A percentile compares a stretch with the other conserved stretches of the same genome.
Evolutionary conservation across 805 yeast genomes (phyloP).

Genomic region (Wilhelminamyces savonicus): DNA sequence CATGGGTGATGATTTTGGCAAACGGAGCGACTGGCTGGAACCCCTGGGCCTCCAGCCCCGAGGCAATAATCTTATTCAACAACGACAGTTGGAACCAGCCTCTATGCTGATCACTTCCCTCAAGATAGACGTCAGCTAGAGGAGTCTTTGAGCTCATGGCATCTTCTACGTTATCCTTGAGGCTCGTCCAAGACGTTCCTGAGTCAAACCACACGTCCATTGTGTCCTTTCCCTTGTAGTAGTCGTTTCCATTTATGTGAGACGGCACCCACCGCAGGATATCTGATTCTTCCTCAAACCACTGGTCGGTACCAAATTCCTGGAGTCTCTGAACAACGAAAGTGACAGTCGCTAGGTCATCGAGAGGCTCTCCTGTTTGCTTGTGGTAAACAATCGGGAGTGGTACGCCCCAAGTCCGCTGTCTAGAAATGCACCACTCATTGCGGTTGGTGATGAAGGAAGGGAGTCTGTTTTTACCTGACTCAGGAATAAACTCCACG

Average conservation of each 20-base stretch:
- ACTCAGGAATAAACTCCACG: slow-evolving; percentile 69
- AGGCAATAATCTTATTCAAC: slow-evolving; percentile 59
- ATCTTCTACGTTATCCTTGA: slow-evolving; percentile 38
- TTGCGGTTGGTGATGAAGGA: slow-evolving; percentile 72
- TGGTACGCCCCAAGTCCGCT: slow-evolving; percentile 97
- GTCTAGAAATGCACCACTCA: slow-evolving; percentile 98
- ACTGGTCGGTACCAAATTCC: slow-evolving; percentile 61
- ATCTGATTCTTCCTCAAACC: slow-evolving; percentile 61
- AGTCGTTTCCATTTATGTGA: slow-evolving; percentile 32
- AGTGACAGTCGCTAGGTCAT: slow-evolving; percentile 48
- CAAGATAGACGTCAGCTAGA: slow-evolving; percentile 75
- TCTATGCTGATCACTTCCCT: slow-evolving; percentile 97
- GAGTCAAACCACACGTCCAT: slow-evolving; percentile 99
- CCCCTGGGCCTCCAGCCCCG: slow-evolving; percentile 35
- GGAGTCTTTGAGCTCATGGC: slow-evolving; percentile 17
- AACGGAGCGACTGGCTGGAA: slow-evolving; percentile 50
- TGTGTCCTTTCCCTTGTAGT: slow-evolving; percentile 73
- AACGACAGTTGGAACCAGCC: slow-evolving; percentile 98
- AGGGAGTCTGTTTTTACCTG: slow-evolving; percentile 63
- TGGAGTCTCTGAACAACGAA: slow-evolving; percentile 51
- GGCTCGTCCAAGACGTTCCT: slow-evolving; percentile 83
- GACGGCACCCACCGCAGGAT: slow-evolving; percentile 70
- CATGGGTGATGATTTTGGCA: slow-evolving; percentile 78
- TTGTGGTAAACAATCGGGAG: slow-evolving; percentile 71
- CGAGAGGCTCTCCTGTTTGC: slow-evolving; percentile 57